Conservation (phyloP, 2,329 filamentous ascomycete genomes). For the Emmonsiellopsis sp. region DNA sequence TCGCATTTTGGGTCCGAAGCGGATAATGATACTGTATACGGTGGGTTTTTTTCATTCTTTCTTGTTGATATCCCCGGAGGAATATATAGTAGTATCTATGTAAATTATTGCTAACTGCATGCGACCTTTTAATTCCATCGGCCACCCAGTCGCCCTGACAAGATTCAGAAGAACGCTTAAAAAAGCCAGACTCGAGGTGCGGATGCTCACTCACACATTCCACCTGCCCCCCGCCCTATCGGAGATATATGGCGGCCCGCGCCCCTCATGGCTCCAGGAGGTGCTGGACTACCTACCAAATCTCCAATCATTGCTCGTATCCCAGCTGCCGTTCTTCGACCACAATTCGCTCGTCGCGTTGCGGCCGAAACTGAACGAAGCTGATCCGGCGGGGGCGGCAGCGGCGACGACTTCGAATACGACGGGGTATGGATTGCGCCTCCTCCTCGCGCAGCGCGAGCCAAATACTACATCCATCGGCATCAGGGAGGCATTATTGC, state of each 20-base stretch:
- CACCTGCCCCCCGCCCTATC: slow-evolving; percentile 52
- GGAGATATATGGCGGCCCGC: slow-evolving; percentile 52
- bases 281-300: slow-evolving; percentile 49
- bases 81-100: background rate
- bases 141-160: slow-evolving; percentile 45
- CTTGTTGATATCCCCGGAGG: background rate
- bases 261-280: slow-evolving; percentile 51
- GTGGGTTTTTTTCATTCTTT: slow-evolving; percentile 17
- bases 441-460: slow-evolving; percentile 49
- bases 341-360: slow-evolving; percentile 48
- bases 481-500: slow-evolving; percentile 42
- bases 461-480: slow-evolving; percentile 49
- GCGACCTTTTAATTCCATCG: background rate
- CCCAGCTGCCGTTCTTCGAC: slow-evolving; percentile 53
- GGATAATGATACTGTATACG: slow-evolving; percentile 53
- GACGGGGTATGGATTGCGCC: slow-evolving; percentile 39
- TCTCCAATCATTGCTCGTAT: slow-evolving; percentile 51
- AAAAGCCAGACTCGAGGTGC: slow-evolving; percentile 43
- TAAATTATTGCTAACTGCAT: background rate
- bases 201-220: slow-evolving; percentile 52
- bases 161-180: slow-evolving; percentile 50
- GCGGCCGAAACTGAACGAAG: slow-evolving; percentile 19
- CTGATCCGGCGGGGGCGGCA: background rate
- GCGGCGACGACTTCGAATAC: background rate
- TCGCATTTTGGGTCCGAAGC: slow-evolving; percentile 47